Conservation (phyloP, 106 monocot genomes). For the Apostasia shenzhenica region DNA sequence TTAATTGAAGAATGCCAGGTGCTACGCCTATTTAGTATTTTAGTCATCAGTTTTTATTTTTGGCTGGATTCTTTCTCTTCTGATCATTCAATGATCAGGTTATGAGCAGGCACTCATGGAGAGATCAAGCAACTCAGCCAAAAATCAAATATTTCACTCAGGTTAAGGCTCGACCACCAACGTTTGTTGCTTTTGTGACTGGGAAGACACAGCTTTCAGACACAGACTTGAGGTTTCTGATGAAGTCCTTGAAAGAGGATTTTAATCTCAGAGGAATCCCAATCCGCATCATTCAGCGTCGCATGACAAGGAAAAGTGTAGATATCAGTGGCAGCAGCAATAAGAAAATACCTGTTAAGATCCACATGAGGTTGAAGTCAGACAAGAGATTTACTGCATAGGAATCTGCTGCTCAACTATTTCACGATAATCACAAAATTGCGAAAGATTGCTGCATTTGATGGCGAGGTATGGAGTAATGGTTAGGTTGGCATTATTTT, state of each 20-base stretch:
- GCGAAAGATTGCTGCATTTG: no score
- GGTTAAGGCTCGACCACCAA: constrained; percentile 91
- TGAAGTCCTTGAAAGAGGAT: constrained; percentile 84
- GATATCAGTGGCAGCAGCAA: not conserved
- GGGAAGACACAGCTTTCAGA: constrained; percentile 74
- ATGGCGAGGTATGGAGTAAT: no score
- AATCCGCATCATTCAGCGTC: constrained; percentile 71
- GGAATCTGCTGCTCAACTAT: constrained; percentile 14
- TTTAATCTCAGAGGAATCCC: constrained; percentile 90
- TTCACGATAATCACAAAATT: no score
- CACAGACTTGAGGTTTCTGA: constrained; percentile 74
- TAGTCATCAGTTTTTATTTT: not conserved
- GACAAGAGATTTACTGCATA: constrained; percentile 52
- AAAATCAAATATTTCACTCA: constrained; percentile 97
- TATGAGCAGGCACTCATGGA: constrained; percentile 99
- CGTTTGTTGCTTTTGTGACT: constrained; percentile 83
- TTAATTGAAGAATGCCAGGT: not conserved
- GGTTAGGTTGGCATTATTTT: no score
- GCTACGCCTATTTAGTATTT: not conserved
- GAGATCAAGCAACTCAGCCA: constrained; percentile 69
- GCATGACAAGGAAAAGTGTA: constrained; percentile 32
- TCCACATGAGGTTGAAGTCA: constrained; percentile 23
- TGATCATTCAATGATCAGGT: constrained; percentile 37
- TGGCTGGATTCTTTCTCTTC: not conserved
- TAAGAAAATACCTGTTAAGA: constrained; percentile 8